Conservation (phyloP, 1,284 basidiomycete genomes). For the Porodaedalea pini region DNA sequence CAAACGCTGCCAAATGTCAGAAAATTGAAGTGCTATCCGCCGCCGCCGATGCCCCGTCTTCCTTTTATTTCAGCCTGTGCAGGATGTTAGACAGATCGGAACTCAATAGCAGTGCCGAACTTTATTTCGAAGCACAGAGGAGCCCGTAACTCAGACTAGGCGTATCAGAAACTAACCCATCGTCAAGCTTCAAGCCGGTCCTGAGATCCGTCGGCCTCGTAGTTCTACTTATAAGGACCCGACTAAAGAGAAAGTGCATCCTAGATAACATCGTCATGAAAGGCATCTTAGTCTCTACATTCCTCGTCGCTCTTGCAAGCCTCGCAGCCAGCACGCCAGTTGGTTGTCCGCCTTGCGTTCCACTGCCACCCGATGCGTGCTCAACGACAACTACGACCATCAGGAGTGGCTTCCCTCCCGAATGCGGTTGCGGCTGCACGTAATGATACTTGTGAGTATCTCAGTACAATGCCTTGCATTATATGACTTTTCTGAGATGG, state of each 20-base stretch:
- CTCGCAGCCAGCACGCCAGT: not conserved
- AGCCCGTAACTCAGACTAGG: no score
- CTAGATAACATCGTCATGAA: not conserved
- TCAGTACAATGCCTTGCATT: not conserved
- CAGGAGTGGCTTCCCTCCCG: conserved; percentile 4
- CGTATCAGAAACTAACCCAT: no score
- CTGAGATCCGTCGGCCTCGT: no score
- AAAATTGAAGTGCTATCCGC: no score
- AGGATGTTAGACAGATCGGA: no score
- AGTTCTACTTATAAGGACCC: not conserved
- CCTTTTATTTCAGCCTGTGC: no score
- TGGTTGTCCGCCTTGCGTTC: conserved; percentile 7
- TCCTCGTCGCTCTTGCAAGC: conserved; percentile 1
- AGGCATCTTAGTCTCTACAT: not conserved
- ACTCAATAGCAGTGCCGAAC: no score
- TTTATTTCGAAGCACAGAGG: no score
- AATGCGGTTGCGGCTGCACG: conserved; percentile 8
- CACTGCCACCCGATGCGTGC: not conserved
- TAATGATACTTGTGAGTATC: not conserved
- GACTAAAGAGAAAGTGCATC: not conserved
- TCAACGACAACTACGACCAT: not conserved
- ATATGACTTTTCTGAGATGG: no score
- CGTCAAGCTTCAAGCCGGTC: no score
- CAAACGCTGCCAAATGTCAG: no score
- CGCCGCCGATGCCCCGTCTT: no score